Conservation (phyloP, 2,329 filamentous ascomycete genomes). For the Knufia fluminis region DNA sequence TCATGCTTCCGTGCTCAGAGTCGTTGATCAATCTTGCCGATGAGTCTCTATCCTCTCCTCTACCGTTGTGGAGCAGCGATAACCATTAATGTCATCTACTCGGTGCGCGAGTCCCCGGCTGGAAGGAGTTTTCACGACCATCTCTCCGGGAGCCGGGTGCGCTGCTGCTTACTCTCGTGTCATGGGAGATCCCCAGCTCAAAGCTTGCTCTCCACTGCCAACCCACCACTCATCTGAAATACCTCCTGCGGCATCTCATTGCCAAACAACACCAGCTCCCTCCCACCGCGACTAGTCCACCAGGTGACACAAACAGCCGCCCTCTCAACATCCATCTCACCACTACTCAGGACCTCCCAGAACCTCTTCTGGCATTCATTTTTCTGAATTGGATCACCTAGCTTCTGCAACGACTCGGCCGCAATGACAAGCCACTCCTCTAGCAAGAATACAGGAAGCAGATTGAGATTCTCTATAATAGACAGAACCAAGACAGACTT, state of each 20-base stretch:
- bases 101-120: too few species aligned
- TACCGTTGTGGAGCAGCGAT: too few species aligned
- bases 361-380: constrained; percentile 60
- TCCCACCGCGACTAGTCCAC: constrained; percentile 64
- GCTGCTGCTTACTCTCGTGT: too few species aligned
- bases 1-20: too few species aligned
- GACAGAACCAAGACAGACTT: constrained; percentile 69
- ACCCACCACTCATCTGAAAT: constrained; percentile 48
- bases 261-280: constrained; percentile 47
- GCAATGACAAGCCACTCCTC: constrained; percentile 72
- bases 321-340: constrained; percentile 82
- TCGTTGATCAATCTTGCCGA: too few species aligned
- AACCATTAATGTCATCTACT: too few species aligned
- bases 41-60: too few species aligned
- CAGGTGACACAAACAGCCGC: constrained; percentile 70
- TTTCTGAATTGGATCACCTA: constrained; percentile 54
- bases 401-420: constrained; percentile 56
- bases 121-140: too few species aligned
- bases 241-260: constrained; percentile 26
- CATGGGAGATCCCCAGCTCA: too few species aligned
- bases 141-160: too few species aligned
- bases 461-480: constrained; percentile 69
- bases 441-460: constrained; percentile 58
- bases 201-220: constrained; percentile 42
- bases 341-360: constrained; percentile 68